Percentiles rank a stretch among this genome's conserved stretches.
Evolutionary conservation across 192 early-diverging fungal genomes (phyloP).

Genomic region (Coemansia sp.): DNA sequence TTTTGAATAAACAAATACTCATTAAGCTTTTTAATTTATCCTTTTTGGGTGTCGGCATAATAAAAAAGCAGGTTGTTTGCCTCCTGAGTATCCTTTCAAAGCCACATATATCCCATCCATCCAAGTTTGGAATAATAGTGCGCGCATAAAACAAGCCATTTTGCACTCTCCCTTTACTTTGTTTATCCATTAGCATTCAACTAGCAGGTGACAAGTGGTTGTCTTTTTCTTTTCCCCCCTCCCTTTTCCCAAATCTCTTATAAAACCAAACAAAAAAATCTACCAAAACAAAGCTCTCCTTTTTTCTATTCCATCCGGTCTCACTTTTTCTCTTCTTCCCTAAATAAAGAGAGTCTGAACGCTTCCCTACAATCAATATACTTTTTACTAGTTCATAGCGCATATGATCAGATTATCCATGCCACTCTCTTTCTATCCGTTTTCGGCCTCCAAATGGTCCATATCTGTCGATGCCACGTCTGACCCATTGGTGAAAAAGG

Average conservation of each 20-base stretch:
- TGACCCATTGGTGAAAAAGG: too few relatives aligned
- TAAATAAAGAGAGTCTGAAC: slow-evolving; percentile 7
- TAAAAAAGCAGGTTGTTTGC: too few relatives aligned
- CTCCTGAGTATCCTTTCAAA: too few relatives aligned
- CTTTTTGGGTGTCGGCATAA: slow-evolving; percentile 13
- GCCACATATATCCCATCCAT: too few relatives aligned
- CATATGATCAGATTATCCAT: too few relatives aligned
- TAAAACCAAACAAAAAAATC: slow-evolving; percentile 2
- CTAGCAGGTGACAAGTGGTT: neutral
- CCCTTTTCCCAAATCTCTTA: neutral
- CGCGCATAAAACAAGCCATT: too few relatives aligned
- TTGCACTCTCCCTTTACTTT: too few relatives aligned
- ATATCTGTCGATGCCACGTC: too few relatives aligned
- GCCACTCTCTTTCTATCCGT: neutral
- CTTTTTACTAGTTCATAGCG: neutral
- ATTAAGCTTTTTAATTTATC: slow-evolving; percentile 29
- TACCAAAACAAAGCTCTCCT: neutral
- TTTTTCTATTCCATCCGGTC: neutral
- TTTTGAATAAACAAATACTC: neutral
- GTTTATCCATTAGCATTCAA: too few relatives aligned
- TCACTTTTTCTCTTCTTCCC: neutral
- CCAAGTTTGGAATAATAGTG: too few relatives aligned
- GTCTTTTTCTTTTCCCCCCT: neutral
- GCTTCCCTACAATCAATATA: slow-evolving; percentile 2
- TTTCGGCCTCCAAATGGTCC: neutral